Evolutionary conservation across 768 basidiomycete species (phyloP).

Genomic region (Pisolithus marmoratus): DNA sequence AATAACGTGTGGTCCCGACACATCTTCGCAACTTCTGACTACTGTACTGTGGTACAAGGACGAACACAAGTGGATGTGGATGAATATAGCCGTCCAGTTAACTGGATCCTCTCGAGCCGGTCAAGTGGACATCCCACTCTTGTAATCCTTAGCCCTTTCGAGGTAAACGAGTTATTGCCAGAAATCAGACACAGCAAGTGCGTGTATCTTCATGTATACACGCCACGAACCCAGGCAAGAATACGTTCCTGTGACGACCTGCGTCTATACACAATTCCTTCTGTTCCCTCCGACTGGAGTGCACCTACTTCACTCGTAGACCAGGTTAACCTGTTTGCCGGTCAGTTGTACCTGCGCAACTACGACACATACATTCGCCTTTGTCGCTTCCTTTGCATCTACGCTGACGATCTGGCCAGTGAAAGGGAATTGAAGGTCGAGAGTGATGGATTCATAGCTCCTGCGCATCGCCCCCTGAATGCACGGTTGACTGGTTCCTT

Average conservation of each 20-base stretch:
- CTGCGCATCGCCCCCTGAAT: too few relatives aligned
- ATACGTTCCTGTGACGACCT: constrained; percentile 24
- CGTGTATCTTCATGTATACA: constrained; percentile 26
- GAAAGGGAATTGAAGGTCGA: constrained; percentile 5
- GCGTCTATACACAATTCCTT: constrained; percentile 33
- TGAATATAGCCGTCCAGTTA: constrained; percentile 24
- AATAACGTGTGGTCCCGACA: constrained; percentile 12
- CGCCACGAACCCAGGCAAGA: constrained; percentile 8
- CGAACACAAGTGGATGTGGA: background rate
- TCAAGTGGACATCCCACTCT: constrained; percentile 8
- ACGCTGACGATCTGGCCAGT: constrained; percentile 10
- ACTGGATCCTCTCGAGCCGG: constrained; percentile 20
- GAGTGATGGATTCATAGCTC: constrained; percentile 8
- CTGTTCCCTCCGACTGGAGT: background rate
- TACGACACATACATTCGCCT: constrained; percentile 21
- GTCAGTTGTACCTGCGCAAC: constrained; percentile 27
- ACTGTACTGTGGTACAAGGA: background rate
- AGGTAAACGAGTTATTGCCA: constrained; percentile 24
- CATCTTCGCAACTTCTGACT: too few relatives aligned
- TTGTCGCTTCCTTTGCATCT: constrained; percentile 23
- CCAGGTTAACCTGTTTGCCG: constrained; percentile 27
- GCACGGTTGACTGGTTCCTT: too few relatives aligned
- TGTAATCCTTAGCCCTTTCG: constrained; percentile 38
- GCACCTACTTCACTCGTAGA: constrained; percentile 1
- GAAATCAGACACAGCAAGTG: too few relatives aligned